Evolutionary conservation across 2,329 filamentous ascomycete species (phyloP), one percentile per base, ranked within the genome.

Genomic region (Colletotrichum cereale): DNA sequence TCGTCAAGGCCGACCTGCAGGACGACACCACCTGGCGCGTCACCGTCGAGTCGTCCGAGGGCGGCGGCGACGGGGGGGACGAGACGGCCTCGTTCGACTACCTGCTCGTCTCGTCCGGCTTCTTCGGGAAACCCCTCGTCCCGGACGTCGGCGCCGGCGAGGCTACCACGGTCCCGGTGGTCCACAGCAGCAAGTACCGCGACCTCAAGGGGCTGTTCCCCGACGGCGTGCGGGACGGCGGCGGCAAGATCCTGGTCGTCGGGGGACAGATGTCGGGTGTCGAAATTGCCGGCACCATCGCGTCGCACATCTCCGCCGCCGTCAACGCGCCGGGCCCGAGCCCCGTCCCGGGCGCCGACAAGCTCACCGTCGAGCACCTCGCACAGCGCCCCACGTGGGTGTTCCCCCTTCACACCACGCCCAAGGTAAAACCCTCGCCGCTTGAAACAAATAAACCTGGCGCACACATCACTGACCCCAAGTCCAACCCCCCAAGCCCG

Each of bases 251-350:
- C 21, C 84, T 94, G 1, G 85, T 97, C 0, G 88, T 95, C 1
- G 94, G 94, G 0, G 93, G 93, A 0, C 93, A 95, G 76, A 95
- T 96, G 87, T 96, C 93, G 2, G 93, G 93, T 0, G 88, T 93
- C 6, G 94, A 97, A 82, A 91, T 92, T 60, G 91, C 93, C 0
- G 91, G 89, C 12, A 90, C 91, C 2, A 88, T 95, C 61, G 93
- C 92, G 14, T 85, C 89, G 5, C 90, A 95, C 73, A 80, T 96
- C 1, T 95, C 93, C 0, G 90, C 90, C 7, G 86, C 87, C 3
- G 80, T 81, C 16, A 84, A 92, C 77, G 86, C 88, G 0, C 87
- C 90, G 0, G 81, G 80, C 0, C 72, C 80, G 1, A 84, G 79
- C 38, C 65, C 75, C 0, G 80, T 89, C 5, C 66, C 79, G 0